Percentiles rank a stretch among this genome's conserved stretches.
Evolutionary conservation across 192 early-diverging fungal genomes (phyloP).

Genomic region (Gonapodya sp.): DNA sequence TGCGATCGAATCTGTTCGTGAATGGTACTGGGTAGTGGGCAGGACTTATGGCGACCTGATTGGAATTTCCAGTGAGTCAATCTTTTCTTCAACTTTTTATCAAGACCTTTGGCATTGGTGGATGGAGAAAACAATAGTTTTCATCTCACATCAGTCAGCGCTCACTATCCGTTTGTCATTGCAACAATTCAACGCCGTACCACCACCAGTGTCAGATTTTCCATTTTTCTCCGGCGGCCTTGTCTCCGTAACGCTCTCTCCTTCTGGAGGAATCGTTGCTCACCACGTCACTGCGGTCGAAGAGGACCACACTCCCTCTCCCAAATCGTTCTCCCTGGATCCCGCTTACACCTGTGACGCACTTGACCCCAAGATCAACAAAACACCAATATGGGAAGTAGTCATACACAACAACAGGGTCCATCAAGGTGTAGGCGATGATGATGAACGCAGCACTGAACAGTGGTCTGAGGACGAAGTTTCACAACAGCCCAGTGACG

Average conservation of each 20-base stretch:
- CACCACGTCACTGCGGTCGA: not conserved
- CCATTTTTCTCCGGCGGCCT: not conserved
- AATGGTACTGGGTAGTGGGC: not conserved
- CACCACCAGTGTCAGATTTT: not conserved
- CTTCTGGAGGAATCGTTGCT: not conserved
- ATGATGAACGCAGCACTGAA: not conserved
- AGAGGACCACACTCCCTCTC: not conserved
- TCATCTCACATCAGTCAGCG: no score
- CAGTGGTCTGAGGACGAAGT: not conserved
- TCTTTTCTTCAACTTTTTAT: no score
- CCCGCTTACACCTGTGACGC: not conserved
- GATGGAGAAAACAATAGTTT: no score
- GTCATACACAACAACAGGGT: not conserved
- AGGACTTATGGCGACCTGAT: not conserved
- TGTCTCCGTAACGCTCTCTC: not conserved
- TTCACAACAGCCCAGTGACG: not conserved
- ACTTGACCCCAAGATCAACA: not conserved
- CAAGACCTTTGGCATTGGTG: no score
- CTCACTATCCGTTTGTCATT: no score
- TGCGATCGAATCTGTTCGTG: not conserved
- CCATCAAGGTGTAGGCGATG: not conserved
- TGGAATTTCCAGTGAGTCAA: not conserved
- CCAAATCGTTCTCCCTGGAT: not conserved
- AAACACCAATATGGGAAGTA: not conserved
- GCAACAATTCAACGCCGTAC: not conserved